A percentile compares a stretch with the other conserved stretches of the same genome.
Evolutionary conservation across 2,329 filamentous ascomycete genomes (phyloP).

Genomic region (Aspergillus sp.): DNA sequence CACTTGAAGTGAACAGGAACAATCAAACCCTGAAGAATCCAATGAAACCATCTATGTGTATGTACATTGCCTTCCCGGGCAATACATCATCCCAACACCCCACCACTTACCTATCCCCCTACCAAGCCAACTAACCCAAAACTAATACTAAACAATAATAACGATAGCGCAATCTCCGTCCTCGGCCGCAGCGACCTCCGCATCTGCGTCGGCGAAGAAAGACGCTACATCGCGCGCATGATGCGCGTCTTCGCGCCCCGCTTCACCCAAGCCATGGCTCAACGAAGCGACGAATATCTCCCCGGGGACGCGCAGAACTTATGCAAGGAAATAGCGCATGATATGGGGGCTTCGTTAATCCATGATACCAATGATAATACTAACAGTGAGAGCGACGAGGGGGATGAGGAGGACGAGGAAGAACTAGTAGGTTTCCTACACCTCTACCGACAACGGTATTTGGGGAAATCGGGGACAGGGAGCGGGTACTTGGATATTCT

Average conservation of each 20-base stretch:
- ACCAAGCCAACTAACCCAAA: background rate
- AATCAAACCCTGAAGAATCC: background rate
- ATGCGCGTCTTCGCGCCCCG: background rate
- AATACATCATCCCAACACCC: too few relatives aligned
- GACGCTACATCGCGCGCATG: slow-evolving; percentile 5
- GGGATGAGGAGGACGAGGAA: background rate
- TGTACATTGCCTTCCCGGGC: background rate
- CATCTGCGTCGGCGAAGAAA: background rate
- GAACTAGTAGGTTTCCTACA: background rate
- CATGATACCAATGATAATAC: background rate
- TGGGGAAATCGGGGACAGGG: background rate
- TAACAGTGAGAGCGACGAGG: background rate
- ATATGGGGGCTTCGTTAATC: background rate
- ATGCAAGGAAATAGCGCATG: background rate
- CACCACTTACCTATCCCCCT: too few relatives aligned
- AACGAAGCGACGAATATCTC: background rate
- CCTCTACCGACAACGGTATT: slow-evolving; percentile 2
- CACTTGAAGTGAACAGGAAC: background rate
- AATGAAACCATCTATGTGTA: background rate
- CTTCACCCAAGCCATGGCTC: background rate
- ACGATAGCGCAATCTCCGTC: background rate
- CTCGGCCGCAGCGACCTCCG: slow-evolving; percentile 4
- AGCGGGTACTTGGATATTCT: background rate
- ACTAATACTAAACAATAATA: too few relatives aligned
- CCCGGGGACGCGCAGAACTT: slow-evolving; percentile 3